Base-by-base conservation (phyloP, 2,329 filamentous ascomycete species). In the Colletotrichum cuscutae region DNA sequence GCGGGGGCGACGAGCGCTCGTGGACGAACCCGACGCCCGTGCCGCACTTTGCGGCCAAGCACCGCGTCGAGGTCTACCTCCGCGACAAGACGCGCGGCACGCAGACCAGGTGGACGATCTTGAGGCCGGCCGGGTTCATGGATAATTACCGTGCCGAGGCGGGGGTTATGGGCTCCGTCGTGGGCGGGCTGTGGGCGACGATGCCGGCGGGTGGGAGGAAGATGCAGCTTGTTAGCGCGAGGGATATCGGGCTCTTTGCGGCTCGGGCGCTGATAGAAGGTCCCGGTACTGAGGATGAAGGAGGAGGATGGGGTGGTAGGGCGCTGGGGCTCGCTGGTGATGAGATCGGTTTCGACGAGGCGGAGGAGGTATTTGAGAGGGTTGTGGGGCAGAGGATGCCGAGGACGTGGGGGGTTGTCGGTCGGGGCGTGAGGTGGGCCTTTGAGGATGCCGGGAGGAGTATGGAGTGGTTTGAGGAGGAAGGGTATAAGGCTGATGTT, bases 101-200 rank as follows among this genome's bases (percentile, higher is more conserved):
- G 30, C 54, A 15, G 4, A 65, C 35, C 26, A 57, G 65, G 1
- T 79, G 78, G 77, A 78, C 77, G 1, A 77, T 79, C 0, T 30
- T 79, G 4, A 61, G 78, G 13, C 78, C 77, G 4, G 76, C 77
- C 0, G 78, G 77, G 0, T 80, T 79, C n/a, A 78, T 79, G 78
- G 77, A 79, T 4, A 79, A 69, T 26, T 79, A 79, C 9, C 73
- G 62, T 11, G 73, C 77, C 0, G 46, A 19, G 7, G 68, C 68
- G 19, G 76, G 71, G 1, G 74, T 71, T 32, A 78, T 79, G 4
- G 76, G 77, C 1, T 60, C 75, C 30, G 68, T 79, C 60, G 78
- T 79, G 77, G 76, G 75, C 5, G 73, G 75, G 0, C 62, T 77
- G 2, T 77, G 77, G 78, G 72, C 73, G 11, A 74, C 75, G 5